Base-by-base conservation (phyloP, 306 rosid species). In the Luffa aegyptiaca region DNA sequence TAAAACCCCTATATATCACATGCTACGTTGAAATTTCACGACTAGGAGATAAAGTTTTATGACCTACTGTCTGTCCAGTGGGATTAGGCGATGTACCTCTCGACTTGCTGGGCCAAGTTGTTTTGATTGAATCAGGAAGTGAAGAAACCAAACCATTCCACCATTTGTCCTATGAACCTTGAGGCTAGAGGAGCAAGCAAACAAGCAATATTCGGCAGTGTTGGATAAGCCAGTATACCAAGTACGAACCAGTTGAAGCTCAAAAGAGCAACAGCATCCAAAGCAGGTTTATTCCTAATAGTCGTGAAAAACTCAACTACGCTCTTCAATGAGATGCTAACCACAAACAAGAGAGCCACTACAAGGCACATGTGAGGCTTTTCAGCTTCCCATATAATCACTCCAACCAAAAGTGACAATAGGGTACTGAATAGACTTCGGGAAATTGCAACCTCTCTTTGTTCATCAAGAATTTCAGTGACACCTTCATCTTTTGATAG, bases 241-340 rank as follows among this genome's bases (percentile, higher is more conserved):
- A 95, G 99, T 66, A 93, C 78, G 78, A 93, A 93, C 86, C 97
- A 95, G 84, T 95, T 95, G 87, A 93, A 80, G 86, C 94, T 88
- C 69, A 95, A 78, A 78, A 95, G 96, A 65, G 93, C 91, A 17
- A 88, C 90, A 4, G 97, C 94, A 66, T 89, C 88, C 8, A 90
- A 88, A 36, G 97, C 94, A 80, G 96, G 97, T 79, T 89, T 90
- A 35, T 89, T 90, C 81, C 81, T 89, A 20, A 93, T 83, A 55
- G 85, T 81, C 75, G 83, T 85, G 84, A 90, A 95, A 76, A 93
- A 90, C 81, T 86, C 86, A 42, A 89, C 86, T 51, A 90, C 99
- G 51, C 94, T 91, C 91, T 77, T 90, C 83, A 91, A 79, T 20
- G 98, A 93, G 87, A 93, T 93, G 84, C 88, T 89, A 78, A 95